Conservation (phyloP, 306 rosid genomes). For the Cucumis sativus region DNA sequence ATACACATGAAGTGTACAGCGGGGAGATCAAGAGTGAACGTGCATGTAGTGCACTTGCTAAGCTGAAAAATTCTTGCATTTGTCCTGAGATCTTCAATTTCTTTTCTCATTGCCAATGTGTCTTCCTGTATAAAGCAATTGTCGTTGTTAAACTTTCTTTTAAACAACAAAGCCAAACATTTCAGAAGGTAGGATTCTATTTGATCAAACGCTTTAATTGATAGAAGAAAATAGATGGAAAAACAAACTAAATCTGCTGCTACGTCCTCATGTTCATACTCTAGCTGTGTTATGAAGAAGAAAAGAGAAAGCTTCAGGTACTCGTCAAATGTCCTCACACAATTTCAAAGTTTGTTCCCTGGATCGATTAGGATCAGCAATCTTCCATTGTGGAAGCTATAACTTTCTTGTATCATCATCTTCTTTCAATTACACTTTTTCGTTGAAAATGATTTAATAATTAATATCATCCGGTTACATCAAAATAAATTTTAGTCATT, state of each 20-base stretch:
- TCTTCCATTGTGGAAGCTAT: neutral
- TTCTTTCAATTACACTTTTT: neutral
- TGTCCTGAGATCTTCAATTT: constrained; percentile 87
- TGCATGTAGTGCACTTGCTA: constrained; percentile 96
- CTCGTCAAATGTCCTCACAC: neutral
- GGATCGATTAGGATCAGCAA: neutral
- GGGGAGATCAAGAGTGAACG: constrained; percentile 96
- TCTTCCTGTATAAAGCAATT: constrained; percentile 48
- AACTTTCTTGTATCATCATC: neutral
- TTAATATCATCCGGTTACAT: neutral
- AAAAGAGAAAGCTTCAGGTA: neutral
- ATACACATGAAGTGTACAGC: constrained; percentile 99
- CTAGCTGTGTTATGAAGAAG: neutral
- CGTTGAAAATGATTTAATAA: neutral
- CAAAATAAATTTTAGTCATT: neutral
- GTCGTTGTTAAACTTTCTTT: neutral
- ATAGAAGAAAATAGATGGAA: neutral
- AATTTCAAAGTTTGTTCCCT: neutral
- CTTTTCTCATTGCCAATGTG: constrained; percentile 70
- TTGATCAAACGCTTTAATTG: neutral
- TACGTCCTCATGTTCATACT: too few relatives aligned
- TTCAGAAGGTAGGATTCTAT: neutral
- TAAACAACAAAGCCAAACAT: neutral
- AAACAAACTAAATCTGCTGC: neutral
- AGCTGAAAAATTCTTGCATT: constrained; percentile 97